Base-by-base conservation (phyloP, 2,329 filamentous ascomycete genomes). In the Escovopsis sp. region DNA sequence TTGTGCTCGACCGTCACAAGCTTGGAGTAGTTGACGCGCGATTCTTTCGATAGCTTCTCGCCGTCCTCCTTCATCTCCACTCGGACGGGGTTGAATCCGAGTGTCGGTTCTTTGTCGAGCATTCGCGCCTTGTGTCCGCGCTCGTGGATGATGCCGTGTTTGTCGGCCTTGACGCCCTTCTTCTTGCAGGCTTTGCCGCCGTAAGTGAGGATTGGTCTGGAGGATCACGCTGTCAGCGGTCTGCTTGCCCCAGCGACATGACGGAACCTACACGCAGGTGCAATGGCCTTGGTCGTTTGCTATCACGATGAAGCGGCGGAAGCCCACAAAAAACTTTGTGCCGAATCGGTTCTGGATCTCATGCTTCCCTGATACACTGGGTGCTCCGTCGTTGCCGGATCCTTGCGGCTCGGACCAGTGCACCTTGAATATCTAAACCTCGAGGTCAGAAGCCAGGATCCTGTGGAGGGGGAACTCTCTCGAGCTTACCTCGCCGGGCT, bases 21-120 rank as follows among this genome's bases (percentile, higher is more conserved):
- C 41, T 73, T 73, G 5, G 66, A 64, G 48, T 73, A 74, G 50
- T 74, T 72, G 43, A 72, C 60, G 5, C 70, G 63, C 11, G 70
- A 75, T 40, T 67, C 62, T 21, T 43, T 56, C 10, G 56, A 55
- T 6, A 74, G 55, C 36, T 51, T 60, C 39, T 73, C 66, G 23
- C 55, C 57, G 12, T 55, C 49, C 4, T 56, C 51, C 15, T 49
- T 54, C 15, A 72, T 59, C 1, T 57, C 48, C 29, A 70, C 56
- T 19, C 52, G 52, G 26, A 72, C 57, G 0, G 69, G 60, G 0
- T 44, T 25, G 34, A 66, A 70, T 0, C 70, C 70, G 8, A 71
- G 57, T 1, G 45, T 34, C 1, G 65, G 64, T 45, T 74, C 70
- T 9, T 50, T 48, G 1, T 49, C 39, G 1, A 68, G 42, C 14